phyloP scores from a whole-genome alignment of 106 monocot species.

The Allium cepa region DNA sequence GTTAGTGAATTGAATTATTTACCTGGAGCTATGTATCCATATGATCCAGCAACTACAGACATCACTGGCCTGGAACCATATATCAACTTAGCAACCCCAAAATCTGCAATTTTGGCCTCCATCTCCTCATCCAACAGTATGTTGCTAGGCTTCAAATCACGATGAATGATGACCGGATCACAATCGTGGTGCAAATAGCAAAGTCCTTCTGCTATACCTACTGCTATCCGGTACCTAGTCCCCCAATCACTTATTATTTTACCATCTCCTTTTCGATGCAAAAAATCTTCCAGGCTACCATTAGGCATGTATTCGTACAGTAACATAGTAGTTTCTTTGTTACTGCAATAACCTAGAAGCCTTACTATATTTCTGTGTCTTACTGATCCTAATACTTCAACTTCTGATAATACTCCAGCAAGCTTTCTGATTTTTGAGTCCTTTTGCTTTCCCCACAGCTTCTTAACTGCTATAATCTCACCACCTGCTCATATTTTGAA shows the following conservation, averaged over 20 bases:
- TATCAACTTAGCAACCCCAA: constrained; percentile 77
- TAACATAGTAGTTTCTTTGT: constrained; percentile 58
- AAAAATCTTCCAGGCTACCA: constrained; percentile 77
- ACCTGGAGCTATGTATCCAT: constrained; percentile 94
- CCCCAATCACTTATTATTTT: constrained; percentile 34
- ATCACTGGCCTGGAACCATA: constrained; percentile 27
- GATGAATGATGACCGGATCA: constrained; percentile 65
- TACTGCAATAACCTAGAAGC: constrained; percentile 68
- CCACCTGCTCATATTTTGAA: constrained; percentile 14
- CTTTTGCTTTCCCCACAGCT: constrained; percentile 61
- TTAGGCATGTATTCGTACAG: constrained; percentile 96
- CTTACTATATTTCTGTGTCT: constrained; percentile 88
- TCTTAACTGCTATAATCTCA: constrained; percentile 80
- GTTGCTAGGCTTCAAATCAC: constrained; percentile 90
- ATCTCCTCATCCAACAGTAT: constrained; percentile 79
- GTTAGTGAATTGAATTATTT: not conserved
- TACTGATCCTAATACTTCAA: constrained; percentile 70
- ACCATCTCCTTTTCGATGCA: constrained; percentile 25
- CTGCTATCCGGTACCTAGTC: constrained; percentile 54
- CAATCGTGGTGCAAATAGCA: constrained; percentile 92
- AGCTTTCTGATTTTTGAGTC: not conserved
- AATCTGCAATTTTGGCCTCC: constrained; percentile 85
- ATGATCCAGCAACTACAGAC: constrained; percentile 85
- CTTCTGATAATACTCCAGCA: constrained; percentile 34
- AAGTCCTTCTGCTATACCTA: constrained; percentile 73